Evolutionary conservation across 495 filamentous ascomycete genomes (phyloP), one percentile per base, ranked within the genome.

Genomic region (Neurospora africana): DNA sequence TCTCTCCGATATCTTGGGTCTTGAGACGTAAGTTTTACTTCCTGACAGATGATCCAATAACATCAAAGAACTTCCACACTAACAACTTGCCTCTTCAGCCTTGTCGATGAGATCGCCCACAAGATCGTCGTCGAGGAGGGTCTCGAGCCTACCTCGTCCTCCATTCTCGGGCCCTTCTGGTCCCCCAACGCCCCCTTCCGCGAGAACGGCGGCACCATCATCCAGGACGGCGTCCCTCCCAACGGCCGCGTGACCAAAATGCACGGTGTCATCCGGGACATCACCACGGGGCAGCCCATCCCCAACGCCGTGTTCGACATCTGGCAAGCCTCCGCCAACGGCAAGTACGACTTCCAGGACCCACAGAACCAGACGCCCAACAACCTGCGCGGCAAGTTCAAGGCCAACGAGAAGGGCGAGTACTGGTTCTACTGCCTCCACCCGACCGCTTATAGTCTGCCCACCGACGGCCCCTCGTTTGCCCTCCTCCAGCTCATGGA

Each of bases 301-400:
- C 86, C 83, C 68, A 81, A 82, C 76, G 92, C 91, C 76, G 89
- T 91, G 70, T 87, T 95, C 78, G 92, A 95, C 80, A 90, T 94
- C 84, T 95, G 92, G 92, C 91, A 95, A 79, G 91, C 91, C 47
- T 91, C 88, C 8, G 85, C 91, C 81, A 95, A 94, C 84, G 92
- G 91, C 78, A 88, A 91, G 79, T 95, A 95, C 87, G 92, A 95
- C 81, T 93, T 93, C 89, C 92, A 95, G 83, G 92, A 94, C 81
- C 89, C 91, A 43, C 84, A 88, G 41, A 86, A 86, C 81, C 92
- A 95, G 86, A 81, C 83, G 65, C 89, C 90, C 80, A 92, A 91
- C 87, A 95, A 95, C 85, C 86, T 95, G 33, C 87, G 92, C 70
- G 92, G 92, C 79, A 94, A 94, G 83, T 94, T 93, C 87, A 87